phyloP scores from a whole-genome alignment of 2,329 filamentous ascomycete genomes.

The Grosmannia serpens region DNA sequence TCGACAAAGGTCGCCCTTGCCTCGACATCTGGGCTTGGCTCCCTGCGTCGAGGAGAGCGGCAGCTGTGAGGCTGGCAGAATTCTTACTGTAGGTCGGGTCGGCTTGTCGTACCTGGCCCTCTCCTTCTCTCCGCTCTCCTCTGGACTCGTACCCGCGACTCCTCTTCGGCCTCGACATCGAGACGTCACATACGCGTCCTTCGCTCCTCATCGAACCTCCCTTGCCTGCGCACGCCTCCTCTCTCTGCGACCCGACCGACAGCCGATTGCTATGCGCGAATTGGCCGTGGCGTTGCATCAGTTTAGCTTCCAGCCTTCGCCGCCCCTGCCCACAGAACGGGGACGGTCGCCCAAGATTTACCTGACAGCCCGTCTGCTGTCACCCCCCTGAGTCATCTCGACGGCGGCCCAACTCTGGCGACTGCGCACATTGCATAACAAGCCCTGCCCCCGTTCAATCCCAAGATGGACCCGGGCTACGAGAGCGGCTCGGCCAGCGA shows the following conservation, averaged over 20 bases:
- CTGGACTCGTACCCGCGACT: not conserved
- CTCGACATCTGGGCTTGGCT: not conserved
- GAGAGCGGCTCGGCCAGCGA: conserved; percentile 29
- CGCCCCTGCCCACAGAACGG: not conserved
- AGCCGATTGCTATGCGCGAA: not conserved
- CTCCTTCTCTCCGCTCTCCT: not conserved
- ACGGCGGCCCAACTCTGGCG: not conserved
- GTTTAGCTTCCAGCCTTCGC: not conserved
- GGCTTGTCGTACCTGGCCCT: not conserved
- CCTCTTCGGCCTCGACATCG: not conserved
- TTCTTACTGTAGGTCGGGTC: not conserved
- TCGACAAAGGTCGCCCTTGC: not conserved
- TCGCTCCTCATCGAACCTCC: not conserved
- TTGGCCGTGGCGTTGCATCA: not conserved
- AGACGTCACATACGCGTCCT: not conserved
- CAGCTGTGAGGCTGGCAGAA: not conserved
- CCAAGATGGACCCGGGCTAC: conserved; percentile 35
- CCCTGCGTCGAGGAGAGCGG: conserved; percentile 1
- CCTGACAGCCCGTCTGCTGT: not conserved
- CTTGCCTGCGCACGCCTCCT: not conserved
- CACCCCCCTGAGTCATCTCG: not conserved
- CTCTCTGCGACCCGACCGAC: not conserved
- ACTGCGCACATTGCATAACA: not conserved
- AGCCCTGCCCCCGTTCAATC: not conserved
- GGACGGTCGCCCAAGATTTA: not conserved